Evolutionary conservation across 148 eudicot genomes (phyloP).

Genomic region (Amaranthus cruentus): DNA sequence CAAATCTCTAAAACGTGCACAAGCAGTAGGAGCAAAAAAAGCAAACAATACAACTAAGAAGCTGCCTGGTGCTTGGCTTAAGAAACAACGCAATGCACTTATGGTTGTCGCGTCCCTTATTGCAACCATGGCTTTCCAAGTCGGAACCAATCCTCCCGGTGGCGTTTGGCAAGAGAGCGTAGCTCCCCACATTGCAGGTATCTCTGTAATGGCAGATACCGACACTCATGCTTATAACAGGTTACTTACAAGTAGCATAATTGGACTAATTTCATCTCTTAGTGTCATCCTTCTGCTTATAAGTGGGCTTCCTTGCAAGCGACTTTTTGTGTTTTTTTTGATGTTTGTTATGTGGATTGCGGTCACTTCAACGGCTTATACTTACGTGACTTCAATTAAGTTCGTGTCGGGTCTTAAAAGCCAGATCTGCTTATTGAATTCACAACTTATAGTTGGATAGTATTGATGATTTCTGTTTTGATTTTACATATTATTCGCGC

Average conservation of each 20-base stretch:
- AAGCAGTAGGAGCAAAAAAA: background rate
- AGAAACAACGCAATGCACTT: background rate
- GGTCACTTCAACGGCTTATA: too few species aligned
- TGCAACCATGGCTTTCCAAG: background rate
- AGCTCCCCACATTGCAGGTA: background rate
- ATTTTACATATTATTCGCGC: too few species aligned
- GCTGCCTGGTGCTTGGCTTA: background rate
- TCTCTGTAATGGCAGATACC: background rate
- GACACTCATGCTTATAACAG: background rate
- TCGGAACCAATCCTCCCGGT: background rate
- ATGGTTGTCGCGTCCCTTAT: background rate
- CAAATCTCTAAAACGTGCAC: background rate
- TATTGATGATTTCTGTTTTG: too few species aligned
- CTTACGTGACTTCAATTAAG: too few species aligned
- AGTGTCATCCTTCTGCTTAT: too few species aligned
- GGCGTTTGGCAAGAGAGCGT: background rate
- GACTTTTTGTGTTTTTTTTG: too few species aligned
- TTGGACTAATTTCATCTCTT: too few species aligned
- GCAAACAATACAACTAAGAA: background rate
- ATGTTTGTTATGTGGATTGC: too few species aligned
- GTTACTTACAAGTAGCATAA: too few species aligned
- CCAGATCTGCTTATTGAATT: fast-evolving
- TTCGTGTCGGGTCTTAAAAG: too few species aligned
- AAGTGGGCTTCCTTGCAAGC: too few species aligned
- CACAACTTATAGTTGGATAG: too few species aligned